Evolutionary conservation across 768 basidiomycete genomes (phyloP).

Genomic region (Pleurotus citrinopileatus): DNA sequence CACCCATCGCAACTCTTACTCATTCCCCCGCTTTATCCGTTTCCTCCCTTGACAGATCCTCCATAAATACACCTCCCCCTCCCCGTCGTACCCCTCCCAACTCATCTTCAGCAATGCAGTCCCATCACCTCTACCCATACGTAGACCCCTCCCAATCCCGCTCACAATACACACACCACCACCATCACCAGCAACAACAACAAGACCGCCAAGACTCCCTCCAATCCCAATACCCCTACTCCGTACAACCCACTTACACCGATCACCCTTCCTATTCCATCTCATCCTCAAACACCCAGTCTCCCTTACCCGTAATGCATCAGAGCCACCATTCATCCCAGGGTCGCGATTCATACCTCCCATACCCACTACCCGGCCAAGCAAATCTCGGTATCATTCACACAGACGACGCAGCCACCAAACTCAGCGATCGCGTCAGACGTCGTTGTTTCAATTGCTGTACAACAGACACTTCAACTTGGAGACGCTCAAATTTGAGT

Average conservation of each 20-base stretch:
- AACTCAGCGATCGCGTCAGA: conserved; percentile 73
- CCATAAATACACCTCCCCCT: conserved; percentile 60
- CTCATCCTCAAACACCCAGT: no score
- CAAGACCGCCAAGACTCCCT: conserved; percentile 3
- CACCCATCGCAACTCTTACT: conserved; percentile 46
- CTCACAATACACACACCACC: conserved; percentile 20
- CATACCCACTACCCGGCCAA: conserved; percentile 32
- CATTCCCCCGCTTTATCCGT: conserved; percentile 62
- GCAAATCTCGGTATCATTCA: conserved; percentile 35
- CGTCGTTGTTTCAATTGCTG: conserved; percentile 82
- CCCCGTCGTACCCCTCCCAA: conserved; percentile 39
- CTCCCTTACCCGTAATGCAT: not conserved
- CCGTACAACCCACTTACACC: conserved; percentile 10
- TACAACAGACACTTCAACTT: conserved; percentile 82
- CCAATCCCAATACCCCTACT: not conserved
- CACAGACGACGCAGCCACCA: conserved; percentile 80
- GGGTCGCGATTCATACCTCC: conserved; percentile 21
- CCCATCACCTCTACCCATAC: conserved; percentile 28
- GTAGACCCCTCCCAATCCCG: conserved; percentile 31
- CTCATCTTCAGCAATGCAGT: conserved; percentile 24
- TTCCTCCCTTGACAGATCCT: conserved; percentile 58
- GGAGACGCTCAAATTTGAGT: conserved; percentile 72
- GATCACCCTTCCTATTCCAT: conserved; percentile 18
- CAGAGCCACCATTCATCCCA: not conserved
- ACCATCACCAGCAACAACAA: conserved; percentile 28